Base-by-base conservation (phyloP, 2,329 filamentous ascomycete genomes). In the Pseudogymnoascus sp. region DNA sequence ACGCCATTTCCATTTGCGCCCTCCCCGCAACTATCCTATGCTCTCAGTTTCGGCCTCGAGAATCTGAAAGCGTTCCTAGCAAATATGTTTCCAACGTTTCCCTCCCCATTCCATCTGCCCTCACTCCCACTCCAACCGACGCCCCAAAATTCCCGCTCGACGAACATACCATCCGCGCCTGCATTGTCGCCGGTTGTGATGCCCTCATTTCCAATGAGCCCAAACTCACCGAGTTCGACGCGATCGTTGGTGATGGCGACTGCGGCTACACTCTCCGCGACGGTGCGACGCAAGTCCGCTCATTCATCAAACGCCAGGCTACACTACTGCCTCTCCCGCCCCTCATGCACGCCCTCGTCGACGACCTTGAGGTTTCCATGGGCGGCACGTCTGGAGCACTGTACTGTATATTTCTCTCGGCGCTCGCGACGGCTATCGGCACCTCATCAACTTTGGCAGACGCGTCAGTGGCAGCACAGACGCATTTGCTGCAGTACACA, bases 211-310 rank as follows among this genome's bases (percentile, higher is more conserved):
- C 70, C 10, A 78, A 78, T 5, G 82, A 84, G 67, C 79, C 81
- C 7, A 77, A 79, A 23, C 77, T 84, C 66, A 84, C 82, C 1
- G 77, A 75, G 42, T 84, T 79, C 66, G 82, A 84, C 69, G 72
- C 70, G 0, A 64, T 73, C 11, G 68, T 74, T 7, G 72, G 72
- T 4, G 72, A 74, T 61, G 72, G 72, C 18, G 72, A 73, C 61
- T 73, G 71, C 47, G 72, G 72, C 3, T 70, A 69, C 42, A 73
- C 72, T 7, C 65, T 74, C 6, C 37, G 67, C 3, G 66, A 68
- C 23, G 71, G 70, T 5, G 69, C 70, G n/a, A 68, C 68, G 31
- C 64, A 68, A 57, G 65, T 71, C 4, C 36, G 70, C 16, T 79
- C 78, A 10, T 67, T 67, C 51, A 66, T 71, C 54, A 60, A 40